Evolutionary conservation across 2,329 filamentous ascomycete genomes (phyloP), one percentile per base, ranked within the genome.

Genomic region (Colletotrichum echinochloae): DNA sequence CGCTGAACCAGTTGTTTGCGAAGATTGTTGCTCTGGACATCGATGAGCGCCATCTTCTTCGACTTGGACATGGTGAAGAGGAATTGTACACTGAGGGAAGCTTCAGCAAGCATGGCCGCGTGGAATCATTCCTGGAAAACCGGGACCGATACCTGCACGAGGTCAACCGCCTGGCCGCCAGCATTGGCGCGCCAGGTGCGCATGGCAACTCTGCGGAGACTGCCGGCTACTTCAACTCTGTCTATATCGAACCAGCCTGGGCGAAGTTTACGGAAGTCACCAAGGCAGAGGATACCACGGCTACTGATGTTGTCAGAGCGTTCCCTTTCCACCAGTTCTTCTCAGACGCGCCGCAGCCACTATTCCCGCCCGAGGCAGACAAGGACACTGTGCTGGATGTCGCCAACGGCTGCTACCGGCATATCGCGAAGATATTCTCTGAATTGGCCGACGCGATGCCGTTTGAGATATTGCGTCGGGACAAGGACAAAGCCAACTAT

Each of bases 1-100:
- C 96, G 2, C 85, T 99, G 12, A 99, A 99, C 77, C 96, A 99
- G 79, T 86, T 99, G 1, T 99, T 99, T 83, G 93, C 97, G 76
- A 99, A 99, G 83, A 99, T 99, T 72, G 92, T 95, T n/a, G 93
- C 92, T 6, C 86, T 99, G 35, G 94, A 98, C 76, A 98, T 99
- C 74, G 97, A 99, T 77, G 93, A 97, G 81, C 91, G 96, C 48
- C 96, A 99, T 84, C 86, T 99, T 69, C 86, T 99, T 62, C 92
- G 96, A 70, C 87, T 99, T 44, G 96, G 96, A 44, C 96, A 97
- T 79, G 96, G 96, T 49, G 97, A 99, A 79, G 96, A 98, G 78
- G 96, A 98, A 66, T 86, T 98, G 7, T 92, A 94, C 69, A 94
- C 93, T 0, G 92, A 96, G 75, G 89, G 88, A 23, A 97, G 89